Conservation (phyloP, 2,329 filamentous ascomycete species). For the Huntiella omanensis region DNA sequence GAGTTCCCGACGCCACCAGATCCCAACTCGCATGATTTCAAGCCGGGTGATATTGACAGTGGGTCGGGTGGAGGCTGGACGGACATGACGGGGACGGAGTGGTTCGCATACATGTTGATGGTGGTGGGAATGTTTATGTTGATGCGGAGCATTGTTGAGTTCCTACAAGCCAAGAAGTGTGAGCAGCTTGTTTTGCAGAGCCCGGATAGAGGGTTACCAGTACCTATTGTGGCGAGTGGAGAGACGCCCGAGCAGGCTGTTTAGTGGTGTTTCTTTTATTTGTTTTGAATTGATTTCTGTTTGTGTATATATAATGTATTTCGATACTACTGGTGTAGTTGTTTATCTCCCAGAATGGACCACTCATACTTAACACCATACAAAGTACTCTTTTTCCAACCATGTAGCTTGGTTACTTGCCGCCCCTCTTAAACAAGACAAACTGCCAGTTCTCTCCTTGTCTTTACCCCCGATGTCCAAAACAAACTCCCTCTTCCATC, state of each 20-base stretch:
- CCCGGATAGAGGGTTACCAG: slow-evolving; percentile 67
- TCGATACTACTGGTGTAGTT: neutral
- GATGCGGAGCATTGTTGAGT: slow-evolving; percentile 85
- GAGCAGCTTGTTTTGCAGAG: slow-evolving; percentile 87
- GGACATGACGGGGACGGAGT: slow-evolving; percentile 58
- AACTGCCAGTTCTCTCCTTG: no score
- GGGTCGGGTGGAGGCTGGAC: slow-evolving; percentile 23
- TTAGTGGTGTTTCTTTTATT: slow-evolving; percentile 20
- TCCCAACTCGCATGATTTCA: slow-evolving; percentile 78
- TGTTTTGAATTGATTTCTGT: neutral
- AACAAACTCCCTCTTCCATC: no score
- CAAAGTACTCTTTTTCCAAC: no score
- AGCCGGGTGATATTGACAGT: slow-evolving; percentile 46
- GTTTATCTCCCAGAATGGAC: no score
- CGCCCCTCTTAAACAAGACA: no score
- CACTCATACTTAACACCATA: no score
- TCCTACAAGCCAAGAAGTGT: slow-evolving; percentile 68
- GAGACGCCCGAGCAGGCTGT: slow-evolving; percentile 64
- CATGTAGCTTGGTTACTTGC: no score
- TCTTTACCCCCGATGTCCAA: no score
- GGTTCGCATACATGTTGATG: slow-evolving; percentile 86
- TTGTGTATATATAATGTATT: neutral
- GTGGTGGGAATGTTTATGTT: slow-evolving; percentile 96
- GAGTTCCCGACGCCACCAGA: slow-evolving; percentile 57
- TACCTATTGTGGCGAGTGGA: slow-evolving; percentile 72